phyloP scores from a whole-genome alignment of 225 moss, liverwort and hornwort genomes.

The Polytrichum commune region DNA sequence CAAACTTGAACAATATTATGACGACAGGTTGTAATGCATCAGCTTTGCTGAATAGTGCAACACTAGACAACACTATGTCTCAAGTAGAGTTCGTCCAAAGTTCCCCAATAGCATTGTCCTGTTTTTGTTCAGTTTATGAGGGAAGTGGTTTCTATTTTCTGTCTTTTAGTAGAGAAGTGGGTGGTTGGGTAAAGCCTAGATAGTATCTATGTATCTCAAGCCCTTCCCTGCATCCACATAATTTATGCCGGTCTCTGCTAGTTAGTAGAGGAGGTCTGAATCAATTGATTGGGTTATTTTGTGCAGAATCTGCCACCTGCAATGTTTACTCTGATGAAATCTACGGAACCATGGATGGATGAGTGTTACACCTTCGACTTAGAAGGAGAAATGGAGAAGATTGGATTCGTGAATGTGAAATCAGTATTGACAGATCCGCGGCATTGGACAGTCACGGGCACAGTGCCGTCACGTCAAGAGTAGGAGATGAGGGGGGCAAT shows the following conservation, averaged over 20 bases:
- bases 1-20: too few species aligned
- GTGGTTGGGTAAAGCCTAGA: too few species aligned
- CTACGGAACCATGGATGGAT: constrained; percentile 89
- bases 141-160: too few species aligned
- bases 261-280: neutral
- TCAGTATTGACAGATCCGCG: constrained; percentile 71
- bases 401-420: constrained; percentile 53
- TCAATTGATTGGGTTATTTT: constrained; percentile 5
- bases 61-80: too few species aligned
- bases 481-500: neutral
- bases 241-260: neutral
- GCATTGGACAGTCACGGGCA: constrained; percentile 83
- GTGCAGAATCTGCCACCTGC: constrained; percentile 77
- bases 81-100: too few species aligned
- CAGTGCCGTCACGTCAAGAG: constrained; percentile 22
- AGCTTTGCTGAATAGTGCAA: too few species aligned
- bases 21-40: too few species aligned
- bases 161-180: too few species aligned
- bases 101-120: too few species aligned
- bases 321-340: constrained; percentile 73
- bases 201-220: too few species aligned
- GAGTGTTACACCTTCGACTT: constrained; percentile 72
- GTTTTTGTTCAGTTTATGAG: too few species aligned
- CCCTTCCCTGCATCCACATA: too few species aligned
- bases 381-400: constrained; percentile 59